A percentile compares a stretch with the other conserved stretches of the same genome.
phyloP scores from a whole-genome alignment of 2,329 filamentous ascomycete species.

The Aspergillus fumigatiaffinis region DNA sequence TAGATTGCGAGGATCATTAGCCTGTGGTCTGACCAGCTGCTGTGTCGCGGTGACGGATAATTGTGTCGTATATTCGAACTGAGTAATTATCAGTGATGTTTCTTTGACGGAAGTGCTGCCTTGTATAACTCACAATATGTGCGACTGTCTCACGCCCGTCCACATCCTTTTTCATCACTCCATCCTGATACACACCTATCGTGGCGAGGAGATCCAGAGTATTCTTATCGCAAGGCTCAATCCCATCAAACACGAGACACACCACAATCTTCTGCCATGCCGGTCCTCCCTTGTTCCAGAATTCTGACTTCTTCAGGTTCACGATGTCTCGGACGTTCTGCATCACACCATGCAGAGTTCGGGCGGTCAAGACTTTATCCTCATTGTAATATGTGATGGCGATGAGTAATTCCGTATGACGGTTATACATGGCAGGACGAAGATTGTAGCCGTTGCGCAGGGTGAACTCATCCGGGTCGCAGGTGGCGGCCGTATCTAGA shows the following conservation, averaged over 20 bases:
- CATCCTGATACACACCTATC: conserved; percentile 94
- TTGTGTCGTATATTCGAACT: conserved; percentile 97
- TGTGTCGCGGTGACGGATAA: conserved; percentile 96
- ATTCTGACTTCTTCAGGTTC: conserved; percentile 97
- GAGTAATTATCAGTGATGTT: conserved; percentile 14
- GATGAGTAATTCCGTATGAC: conserved; percentile 93
- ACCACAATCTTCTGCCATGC: conserved; percentile 99
- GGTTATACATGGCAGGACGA: conserved; percentile 96
- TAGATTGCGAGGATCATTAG: conserved; percentile 77
- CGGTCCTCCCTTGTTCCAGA: conserved; percentile 98
- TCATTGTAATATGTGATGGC: conserved; percentile 99
- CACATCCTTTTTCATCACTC: conserved; percentile 97
- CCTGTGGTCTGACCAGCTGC: conserved; percentile 88
- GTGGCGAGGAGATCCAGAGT: conserved; percentile 90
- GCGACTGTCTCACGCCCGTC: conserved; percentile 95
- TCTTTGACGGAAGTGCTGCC: background rate
- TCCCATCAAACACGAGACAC: conserved; percentile 93
- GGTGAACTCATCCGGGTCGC: conserved; percentile 97
- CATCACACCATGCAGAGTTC: conserved; percentile 96
- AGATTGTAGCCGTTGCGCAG: conserved; percentile 98
- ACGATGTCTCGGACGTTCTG: conserved; percentile 98
- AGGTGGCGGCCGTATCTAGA: conserved; percentile 84
- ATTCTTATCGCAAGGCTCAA: conserved; percentile 96
- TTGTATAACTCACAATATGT: conserved; percentile 61
- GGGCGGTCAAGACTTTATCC: conserved; percentile 86